Percentiles rank a stretch among this genome's conserved stretches.
Conservation (phyloP, 345 rosid genomes). For the Abelmoschus esculentus region DNA sequence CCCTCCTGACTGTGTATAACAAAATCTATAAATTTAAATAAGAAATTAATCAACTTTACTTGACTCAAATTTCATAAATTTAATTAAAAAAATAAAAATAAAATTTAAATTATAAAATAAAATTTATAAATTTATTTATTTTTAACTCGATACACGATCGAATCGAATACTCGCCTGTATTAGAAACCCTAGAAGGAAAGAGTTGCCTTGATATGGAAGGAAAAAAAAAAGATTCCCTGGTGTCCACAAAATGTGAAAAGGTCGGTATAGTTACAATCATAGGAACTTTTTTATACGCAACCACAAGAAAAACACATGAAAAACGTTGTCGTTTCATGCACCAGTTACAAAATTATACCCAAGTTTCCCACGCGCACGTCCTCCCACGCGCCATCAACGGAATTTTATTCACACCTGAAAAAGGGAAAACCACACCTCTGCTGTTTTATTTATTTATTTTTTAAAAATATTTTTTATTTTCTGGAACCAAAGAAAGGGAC, state of each 20-base stretch:
- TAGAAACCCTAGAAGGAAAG: background rate
- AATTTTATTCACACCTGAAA: background rate
- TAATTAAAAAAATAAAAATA: too few relatives aligned
- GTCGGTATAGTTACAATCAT: background rate
- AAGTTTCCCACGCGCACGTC: too few relatives aligned
- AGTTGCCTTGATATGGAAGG: background rate
- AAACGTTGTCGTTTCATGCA: background rate
- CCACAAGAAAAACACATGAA: background rate
- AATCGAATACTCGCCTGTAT: background rate
- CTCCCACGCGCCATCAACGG: background rate
- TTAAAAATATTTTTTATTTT: background rate
- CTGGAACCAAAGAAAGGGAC: constrained; percentile 1
- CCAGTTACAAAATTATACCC: too few relatives aligned
- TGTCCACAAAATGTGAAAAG: background rate
- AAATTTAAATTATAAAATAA: background rate
- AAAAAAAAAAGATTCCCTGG: background rate
- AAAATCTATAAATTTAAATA: too few relatives aligned
- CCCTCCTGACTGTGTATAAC: too few relatives aligned
- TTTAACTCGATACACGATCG: too few relatives aligned
- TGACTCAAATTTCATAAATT: too few relatives aligned
- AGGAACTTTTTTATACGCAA: background rate
- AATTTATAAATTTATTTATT: too few relatives aligned
- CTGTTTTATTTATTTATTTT: background rate
- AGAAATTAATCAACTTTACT: too few relatives aligned
- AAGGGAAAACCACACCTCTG: background rate